These are phyloP conservation scores for Agroathelia rolfsii DNA, from an alignment of 1,284 basidiomycete genomes.

Conservation along the genomic window DNA sequence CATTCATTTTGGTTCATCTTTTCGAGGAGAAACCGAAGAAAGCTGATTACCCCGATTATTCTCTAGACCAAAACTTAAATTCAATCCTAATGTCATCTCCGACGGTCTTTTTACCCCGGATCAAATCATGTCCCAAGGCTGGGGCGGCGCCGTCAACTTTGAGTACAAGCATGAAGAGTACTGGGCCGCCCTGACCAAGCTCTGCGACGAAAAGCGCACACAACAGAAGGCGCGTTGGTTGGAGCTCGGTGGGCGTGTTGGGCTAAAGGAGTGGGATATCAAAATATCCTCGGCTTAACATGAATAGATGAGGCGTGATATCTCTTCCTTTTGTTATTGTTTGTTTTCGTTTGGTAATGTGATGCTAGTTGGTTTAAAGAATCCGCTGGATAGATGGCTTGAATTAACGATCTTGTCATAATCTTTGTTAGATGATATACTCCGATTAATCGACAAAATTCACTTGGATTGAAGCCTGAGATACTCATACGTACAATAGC, in stretches of 20 bases:
- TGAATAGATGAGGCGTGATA: too few relatives aligned
- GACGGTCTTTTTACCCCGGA: slow-evolving; percentile 51
- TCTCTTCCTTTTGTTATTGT: too few relatives aligned
- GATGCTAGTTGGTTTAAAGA: too few relatives aligned
- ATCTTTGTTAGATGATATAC: too few relatives aligned
- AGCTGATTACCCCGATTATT: slow-evolving; percentile 32
- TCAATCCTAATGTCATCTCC: slow-evolving; percentile 54
- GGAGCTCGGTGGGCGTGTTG: slow-evolving; percentile 51
- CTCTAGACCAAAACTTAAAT: slow-evolving; percentile 53
- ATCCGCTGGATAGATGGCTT: too few relatives aligned
- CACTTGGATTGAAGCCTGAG: too few relatives aligned
- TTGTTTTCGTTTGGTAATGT: too few relatives aligned
- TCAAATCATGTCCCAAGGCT: slow-evolving; percentile 47
- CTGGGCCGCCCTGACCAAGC: slow-evolving; percentile 54
- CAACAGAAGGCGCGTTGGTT: slow-evolving; percentile 53
- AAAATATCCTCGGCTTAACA: too few relatives aligned
- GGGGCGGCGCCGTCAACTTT: slow-evolving; percentile 54
- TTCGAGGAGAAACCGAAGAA: too few relatives aligned
- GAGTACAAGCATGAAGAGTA: slow-evolving; percentile 66
- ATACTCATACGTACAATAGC: too few relatives aligned
- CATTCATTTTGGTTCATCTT: slow-evolving; percentile 34
- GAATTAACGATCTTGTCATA: too few relatives aligned
- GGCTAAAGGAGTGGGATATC: slow-evolving; percentile 65
- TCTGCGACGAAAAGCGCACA: slow-evolving; percentile 42
- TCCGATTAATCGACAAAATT: too few relatives aligned